Percentiles rank a stretch among this genome's conserved stretches.
These are phyloP conservation scores for Chaetoscypha palmicola DNA, from an alignment of 2,329 filamentous ascomycete genomes.

Conservation along the genomic window DNA sequence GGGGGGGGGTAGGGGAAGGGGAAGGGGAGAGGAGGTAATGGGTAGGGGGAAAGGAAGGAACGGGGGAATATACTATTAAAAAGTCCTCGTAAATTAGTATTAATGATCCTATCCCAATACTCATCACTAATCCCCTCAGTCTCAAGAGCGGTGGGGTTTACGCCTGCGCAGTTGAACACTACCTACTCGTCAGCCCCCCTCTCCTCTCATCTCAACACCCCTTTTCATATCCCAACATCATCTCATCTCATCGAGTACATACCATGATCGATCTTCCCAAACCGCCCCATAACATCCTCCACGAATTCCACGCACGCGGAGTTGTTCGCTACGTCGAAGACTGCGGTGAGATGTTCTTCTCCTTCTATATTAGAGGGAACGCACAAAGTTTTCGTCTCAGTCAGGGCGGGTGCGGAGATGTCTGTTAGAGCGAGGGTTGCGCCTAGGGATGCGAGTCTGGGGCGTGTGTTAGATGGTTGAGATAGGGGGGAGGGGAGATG, in stretches of 20 bases:
- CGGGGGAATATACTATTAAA: constrained; percentile 36
- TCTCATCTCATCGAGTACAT: background rate
- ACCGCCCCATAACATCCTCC: constrained; percentile 13
- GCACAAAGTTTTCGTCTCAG: constrained; percentile 12
- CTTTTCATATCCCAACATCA: background rate
- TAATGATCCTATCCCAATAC: constrained; percentile 38
- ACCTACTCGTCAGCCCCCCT: background rate
- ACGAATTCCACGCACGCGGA: constrained; percentile 24
- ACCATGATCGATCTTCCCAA: constrained; percentile 30
- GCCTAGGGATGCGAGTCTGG: constrained; percentile 18
- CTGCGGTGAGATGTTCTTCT: constrained; percentile 8
- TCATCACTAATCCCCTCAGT: constrained; percentile 37
- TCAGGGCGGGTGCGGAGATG: constrained; percentile 19
- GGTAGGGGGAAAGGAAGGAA: constrained; percentile 9
- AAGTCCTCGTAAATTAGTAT: constrained; percentile 36
- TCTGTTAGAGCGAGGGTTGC: constrained; percentile 25
- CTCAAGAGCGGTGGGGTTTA: constrained; percentile 40
- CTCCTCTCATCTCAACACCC: background rate
- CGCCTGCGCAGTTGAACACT: constrained; percentile 38
- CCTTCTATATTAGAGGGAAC: no score
- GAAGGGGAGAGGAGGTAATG: background rate
- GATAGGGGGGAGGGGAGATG: background rate
- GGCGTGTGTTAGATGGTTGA: background rate
- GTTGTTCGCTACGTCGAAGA: constrained; percentile 28
- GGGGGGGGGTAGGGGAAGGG: background rate